phyloP scores from a whole-genome alignment of 768 basidiomycete species.

The Paxillus ammoniavirescens region DNA sequence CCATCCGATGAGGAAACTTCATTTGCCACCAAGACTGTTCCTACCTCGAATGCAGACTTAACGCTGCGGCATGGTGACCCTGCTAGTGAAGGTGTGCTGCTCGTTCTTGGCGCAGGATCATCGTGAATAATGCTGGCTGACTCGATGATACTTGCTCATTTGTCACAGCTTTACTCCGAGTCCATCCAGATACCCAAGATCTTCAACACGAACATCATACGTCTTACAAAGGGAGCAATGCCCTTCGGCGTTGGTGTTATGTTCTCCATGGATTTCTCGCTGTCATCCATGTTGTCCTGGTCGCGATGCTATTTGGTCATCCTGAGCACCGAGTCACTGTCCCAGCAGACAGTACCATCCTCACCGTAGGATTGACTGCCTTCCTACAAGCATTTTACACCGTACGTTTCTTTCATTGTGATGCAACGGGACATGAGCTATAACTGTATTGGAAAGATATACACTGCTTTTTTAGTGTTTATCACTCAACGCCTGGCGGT shows the following conservation, averaged over 20 bases:
- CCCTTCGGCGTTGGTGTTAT: too few relatives aligned
- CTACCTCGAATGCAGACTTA: too few relatives aligned
- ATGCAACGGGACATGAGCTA: neutral
- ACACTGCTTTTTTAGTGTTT: constrained; percentile 13
- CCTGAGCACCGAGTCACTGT: constrained; percentile 4
- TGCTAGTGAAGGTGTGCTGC: too few relatives aligned
- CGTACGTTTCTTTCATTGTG: neutral
- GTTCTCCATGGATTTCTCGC: neutral
- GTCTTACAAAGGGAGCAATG: too few relatives aligned
- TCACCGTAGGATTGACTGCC: neutral
- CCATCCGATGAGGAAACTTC: neutral
- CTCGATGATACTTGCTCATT: too few relatives aligned
- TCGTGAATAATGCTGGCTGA: too few relatives aligned
- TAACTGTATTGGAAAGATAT: constrained; percentile 6
- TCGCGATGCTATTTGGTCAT: neutral
- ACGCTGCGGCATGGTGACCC: too few relatives aligned
- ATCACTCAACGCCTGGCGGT: constrained; percentile 14
- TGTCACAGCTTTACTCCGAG: too few relatives aligned
- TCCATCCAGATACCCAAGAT: too few relatives aligned
- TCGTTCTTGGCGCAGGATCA: too few relatives aligned
- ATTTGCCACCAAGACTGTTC: too few relatives aligned
- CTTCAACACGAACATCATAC: too few relatives aligned
- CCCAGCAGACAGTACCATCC: neutral
- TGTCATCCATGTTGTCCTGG: neutral
- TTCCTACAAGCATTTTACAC: constrained; percentile 5